These are phyloP conservation scores for Panicum virgatum DNA, from an alignment of 202 grass and related monocot species.

Conservation along the genomic window DNA sequence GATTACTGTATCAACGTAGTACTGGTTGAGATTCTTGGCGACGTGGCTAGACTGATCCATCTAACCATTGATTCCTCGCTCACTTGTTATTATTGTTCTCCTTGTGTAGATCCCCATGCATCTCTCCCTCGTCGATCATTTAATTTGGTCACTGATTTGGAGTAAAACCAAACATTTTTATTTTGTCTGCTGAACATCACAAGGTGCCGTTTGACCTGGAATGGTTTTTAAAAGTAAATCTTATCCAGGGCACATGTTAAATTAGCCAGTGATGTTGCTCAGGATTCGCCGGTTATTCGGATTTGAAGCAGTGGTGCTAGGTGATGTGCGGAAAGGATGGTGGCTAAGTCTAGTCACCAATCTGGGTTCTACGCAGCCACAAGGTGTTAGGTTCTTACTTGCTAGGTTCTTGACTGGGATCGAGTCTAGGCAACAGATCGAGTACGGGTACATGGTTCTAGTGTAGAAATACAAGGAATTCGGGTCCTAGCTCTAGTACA, in stretches of 20 bases:
- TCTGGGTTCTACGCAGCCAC: too few relatives aligned
- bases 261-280: background rate
- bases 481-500: too few relatives aligned
- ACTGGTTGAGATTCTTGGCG: background rate
- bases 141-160: slow-evolving; percentile 15
- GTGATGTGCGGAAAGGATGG: too few relatives aligned
- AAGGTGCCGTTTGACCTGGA: background rate
- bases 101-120: slow-evolving; percentile 12
- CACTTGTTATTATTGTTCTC: background rate
- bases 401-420: too few relatives aligned
- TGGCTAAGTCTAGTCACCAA: too few relatives aligned
- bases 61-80: background rate
- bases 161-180: background rate
- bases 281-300: background rate
- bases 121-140: background rate
- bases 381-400: too few relatives aligned
- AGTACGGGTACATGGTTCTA: too few relatives aligned
- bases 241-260: background rate
- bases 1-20: background rate
- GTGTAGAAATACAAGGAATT: too few relatives aligned
- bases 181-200: background rate
- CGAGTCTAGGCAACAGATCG: too few relatives aligned
- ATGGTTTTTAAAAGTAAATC: background rate
- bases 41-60: background rate
- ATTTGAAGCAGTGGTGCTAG: too few relatives aligned